phyloP scores from a whole-genome alignment of 805 yeast genomes.

The Komagataella mondaviorum region DNA sequence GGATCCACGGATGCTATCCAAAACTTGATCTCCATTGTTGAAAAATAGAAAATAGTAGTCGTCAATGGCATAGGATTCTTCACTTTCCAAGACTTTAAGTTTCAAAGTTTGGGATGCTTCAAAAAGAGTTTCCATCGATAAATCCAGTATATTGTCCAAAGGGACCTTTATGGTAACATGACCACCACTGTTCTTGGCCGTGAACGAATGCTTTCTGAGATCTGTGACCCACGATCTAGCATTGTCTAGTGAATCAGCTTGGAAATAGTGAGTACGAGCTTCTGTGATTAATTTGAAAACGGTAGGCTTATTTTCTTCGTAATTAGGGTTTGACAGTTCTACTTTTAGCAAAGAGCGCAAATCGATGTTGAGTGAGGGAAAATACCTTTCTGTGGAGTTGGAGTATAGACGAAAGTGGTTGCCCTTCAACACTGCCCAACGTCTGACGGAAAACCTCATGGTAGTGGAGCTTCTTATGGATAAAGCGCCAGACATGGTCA shows the following conservation, averaged over 20 bases:
- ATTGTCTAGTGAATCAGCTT: constrained; percentile 56
- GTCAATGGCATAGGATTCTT: constrained; percentile 42
- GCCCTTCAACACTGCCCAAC: constrained; percentile 71
- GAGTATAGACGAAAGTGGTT: constrained; percentile 57
- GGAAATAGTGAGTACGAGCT: constrained; percentile 44
- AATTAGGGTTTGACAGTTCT: constrained; percentile 23
- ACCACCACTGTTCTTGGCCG: constrained; percentile 55
- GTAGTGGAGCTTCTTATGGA: constrained; percentile 25
- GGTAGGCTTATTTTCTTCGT: constrained; percentile 11
- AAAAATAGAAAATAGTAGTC: constrained; percentile 62
- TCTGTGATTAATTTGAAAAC: constrained; percentile 52
- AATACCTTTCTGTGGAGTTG: constrained; percentile 69
- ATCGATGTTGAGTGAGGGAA: constrained; percentile 69
- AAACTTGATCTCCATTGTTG: constrained; percentile 24
- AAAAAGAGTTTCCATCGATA: constrained; percentile 41
- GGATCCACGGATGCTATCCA: neutral
- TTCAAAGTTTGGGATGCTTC: constrained; percentile 43
- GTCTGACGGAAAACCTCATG: constrained; percentile 28
- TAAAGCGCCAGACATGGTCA: constrained; percentile 36
- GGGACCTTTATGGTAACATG: constrained; percentile 75
- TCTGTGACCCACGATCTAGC: constrained; percentile 76
- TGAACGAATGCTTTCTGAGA: constrained; percentile 65
- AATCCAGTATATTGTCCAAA: constrained; percentile 45
- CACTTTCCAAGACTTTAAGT: constrained; percentile 46
- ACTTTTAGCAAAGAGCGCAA: constrained; percentile 49